Percentiles rank a stretch among this genome's conserved stretches.
Evolutionary conservation across 2,329 filamentous ascomycete genomes (phyloP).

Genomic region (Epichloe typhina): DNA sequence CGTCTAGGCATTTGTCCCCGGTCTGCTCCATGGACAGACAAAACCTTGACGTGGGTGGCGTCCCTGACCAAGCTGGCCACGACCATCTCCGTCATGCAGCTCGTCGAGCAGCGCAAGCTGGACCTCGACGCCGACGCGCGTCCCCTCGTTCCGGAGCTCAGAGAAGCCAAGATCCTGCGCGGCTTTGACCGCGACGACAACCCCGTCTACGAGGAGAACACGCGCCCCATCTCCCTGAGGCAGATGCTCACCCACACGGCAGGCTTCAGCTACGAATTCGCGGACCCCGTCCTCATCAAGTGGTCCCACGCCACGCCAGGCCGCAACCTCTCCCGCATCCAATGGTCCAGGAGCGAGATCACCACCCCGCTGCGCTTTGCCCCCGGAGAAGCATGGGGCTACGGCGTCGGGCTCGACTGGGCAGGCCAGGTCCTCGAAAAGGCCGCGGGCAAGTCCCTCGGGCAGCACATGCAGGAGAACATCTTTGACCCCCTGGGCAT

Average conservation of each 20-base stretch:
- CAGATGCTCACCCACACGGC: slow-evolving; percentile 36
- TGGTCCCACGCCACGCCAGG: slow-evolving; percentile 25
- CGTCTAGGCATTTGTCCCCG: slow-evolving; percentile 17
- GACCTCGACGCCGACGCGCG: slow-evolving; percentile 25
- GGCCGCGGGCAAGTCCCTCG: slow-evolving; percentile 23
- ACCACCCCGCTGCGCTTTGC: slow-evolving; percentile 30
- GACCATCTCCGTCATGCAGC: slow-evolving; percentile 23
- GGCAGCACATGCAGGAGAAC: slow-evolving; percentile 23
- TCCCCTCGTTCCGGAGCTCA: slow-evolving; percentile 21
- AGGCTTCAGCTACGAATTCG: slow-evolving; percentile 31
- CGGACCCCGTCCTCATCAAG: slow-evolving; percentile 23
- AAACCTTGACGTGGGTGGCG: slow-evolving; percentile 24
- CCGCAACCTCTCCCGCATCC: slow-evolving; percentile 18
- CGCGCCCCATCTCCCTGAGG: slow-evolving; percentile 25
- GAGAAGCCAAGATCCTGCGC: slow-evolving; percentile 20
- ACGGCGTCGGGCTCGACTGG: slow-evolving; percentile 34
- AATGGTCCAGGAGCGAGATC: slow-evolving; percentile 24
- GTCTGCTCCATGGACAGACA: slow-evolving; percentile 17
- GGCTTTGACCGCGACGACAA: slow-evolving; percentile 22
- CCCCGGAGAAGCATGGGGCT: slow-evolving; percentile 35
- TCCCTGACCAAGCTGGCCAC: slow-evolving; percentile 33
- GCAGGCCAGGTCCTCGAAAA: slow-evolving; percentile 30
- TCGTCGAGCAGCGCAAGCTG: slow-evolving; percentile 23
- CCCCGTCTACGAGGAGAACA: slow-evolving; percentile 25
- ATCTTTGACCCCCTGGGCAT: slow-evolving; percentile 25